Evolutionary conservation across 805 yeast species (phyloP).

Genomic region (Candida nanaspora): DNA sequence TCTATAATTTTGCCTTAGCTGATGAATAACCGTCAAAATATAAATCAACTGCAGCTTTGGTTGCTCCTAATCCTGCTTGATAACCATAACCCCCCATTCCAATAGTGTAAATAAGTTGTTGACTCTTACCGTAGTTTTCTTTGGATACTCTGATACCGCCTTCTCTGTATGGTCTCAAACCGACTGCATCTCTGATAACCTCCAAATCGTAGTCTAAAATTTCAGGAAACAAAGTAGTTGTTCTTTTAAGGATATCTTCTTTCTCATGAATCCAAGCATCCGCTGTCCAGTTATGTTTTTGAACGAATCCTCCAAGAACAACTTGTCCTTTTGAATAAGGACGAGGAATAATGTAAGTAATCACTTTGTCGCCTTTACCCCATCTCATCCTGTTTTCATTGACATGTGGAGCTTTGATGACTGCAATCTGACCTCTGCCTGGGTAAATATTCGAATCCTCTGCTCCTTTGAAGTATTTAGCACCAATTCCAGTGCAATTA

Average conservation of each 20-base stretch:
- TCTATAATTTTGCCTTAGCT: not conserved
- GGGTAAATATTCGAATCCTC: conserved; percentile 58
- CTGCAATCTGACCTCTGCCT: conserved; percentile 74
- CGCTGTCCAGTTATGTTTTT: conserved; percentile 53
- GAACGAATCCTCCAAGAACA: conserved; percentile 70
- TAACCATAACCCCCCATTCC: conserved; percentile 66
- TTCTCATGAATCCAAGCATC: conserved; percentile 54
- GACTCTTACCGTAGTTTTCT: conserved; percentile 34
- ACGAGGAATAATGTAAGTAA: conserved; percentile 69
- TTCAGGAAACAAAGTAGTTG: conserved; percentile 44
- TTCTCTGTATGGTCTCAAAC: conserved; percentile 67
- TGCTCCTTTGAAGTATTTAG: conserved; percentile 57
- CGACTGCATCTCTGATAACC: conserved; percentile 60
- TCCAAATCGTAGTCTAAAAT: conserved; percentile 38
- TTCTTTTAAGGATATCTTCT: conserved; percentile 52
- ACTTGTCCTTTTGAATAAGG: conserved; percentile 61
- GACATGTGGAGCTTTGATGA: conserved; percentile 63
- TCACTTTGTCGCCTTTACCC: conserved; percentile 41
- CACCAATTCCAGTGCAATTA: conserved; percentile 76
- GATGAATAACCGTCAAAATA: conserved; percentile 1
- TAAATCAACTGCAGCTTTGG: conserved; percentile 36
- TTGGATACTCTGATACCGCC: conserved; percentile 71
- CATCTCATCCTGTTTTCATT: conserved; percentile 50
- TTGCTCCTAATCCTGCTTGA: conserved; percentile 62
- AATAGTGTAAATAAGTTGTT: conserved; percentile 56